Evolutionary conservation across 495 filamentous ascomycete genomes (phyloP).

Genomic region (Lasiosphaeria miniovina): DNA sequence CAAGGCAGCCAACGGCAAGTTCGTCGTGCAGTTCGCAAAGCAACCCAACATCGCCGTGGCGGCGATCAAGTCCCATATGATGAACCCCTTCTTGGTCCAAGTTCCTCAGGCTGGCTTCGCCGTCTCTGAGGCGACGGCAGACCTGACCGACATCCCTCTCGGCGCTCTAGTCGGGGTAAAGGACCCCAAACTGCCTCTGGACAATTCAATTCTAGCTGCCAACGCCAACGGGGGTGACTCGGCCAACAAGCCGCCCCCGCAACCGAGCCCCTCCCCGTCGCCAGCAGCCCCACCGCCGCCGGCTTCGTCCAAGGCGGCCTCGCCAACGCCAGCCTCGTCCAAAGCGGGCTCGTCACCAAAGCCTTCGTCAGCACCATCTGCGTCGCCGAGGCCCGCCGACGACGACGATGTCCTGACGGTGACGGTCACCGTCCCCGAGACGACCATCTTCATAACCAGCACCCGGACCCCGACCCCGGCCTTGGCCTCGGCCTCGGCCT

Average conservation of each 20-base stretch:
- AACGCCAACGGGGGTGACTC: neutral
- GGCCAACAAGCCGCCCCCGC: constrained; percentile 1
- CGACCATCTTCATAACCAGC: constrained; percentile 19
- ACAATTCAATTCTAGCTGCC: neutral
- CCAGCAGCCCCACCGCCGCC: constrained; percentile 1
- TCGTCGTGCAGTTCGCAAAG: constrained; percentile 26
- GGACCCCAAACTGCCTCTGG: constrained; percentile 8
- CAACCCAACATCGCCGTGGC: constrained; percentile 24
- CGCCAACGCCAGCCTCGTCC: too few relatives aligned
- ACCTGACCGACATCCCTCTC: constrained; percentile 25
- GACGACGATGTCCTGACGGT: constrained; percentile 15
- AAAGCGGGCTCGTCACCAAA: too few relatives aligned
- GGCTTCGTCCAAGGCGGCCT: neutral
- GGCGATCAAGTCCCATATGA: constrained; percentile 37
- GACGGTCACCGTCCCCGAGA: constrained; percentile 23
- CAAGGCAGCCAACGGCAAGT: constrained; percentile 16
- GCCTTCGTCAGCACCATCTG: neutral
- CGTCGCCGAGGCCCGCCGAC: neutral
- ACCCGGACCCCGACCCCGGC: neutral
- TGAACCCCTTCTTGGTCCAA: constrained; percentile 34
- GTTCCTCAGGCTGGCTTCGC: constrained; percentile 26
- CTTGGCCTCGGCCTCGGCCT: neutral
- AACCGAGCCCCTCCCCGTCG: neutral
- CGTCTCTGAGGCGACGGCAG: constrained; percentile 18
- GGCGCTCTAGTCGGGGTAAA: constrained; percentile 18